Evolutionary conservation across 805 yeast genomes (phyloP).

Genomic region (Yarrowia sp.): DNA sequence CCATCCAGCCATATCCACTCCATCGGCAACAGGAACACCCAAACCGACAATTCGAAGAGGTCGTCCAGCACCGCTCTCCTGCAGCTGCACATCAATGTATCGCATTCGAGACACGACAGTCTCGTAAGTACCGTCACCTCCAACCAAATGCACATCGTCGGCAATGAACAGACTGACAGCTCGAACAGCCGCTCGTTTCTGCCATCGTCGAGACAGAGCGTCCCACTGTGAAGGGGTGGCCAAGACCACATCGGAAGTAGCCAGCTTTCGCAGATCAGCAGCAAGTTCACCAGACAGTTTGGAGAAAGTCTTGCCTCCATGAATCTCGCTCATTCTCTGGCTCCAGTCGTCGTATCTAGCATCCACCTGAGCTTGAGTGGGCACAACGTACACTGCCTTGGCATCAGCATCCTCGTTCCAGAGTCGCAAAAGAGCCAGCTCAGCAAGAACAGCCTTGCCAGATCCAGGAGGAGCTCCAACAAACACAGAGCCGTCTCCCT

Average conservation of each 20-base stretch:
- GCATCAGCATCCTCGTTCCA: conserved; percentile 66
- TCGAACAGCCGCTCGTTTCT: conserved; percentile 65
- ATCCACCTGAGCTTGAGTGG: conserved; percentile 58
- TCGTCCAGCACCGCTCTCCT: conserved; percentile 29
- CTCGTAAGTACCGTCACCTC: conserved; percentile 74
- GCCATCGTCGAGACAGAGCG: conserved; percentile 74
- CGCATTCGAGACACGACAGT: conserved; percentile 65
- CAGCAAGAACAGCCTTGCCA: conserved; percentile 72
- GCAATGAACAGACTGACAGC: conserved; percentile 64
- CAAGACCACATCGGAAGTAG: conserved; percentile 62
- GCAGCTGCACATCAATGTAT: conserved; percentile 63
- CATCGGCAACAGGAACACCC: conserved; percentile 67
- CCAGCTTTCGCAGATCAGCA: conserved; percentile 55
- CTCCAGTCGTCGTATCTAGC: conserved; percentile 52
- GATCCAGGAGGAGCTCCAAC: conserved; percentile 73
- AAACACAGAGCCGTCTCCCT: conserved; percentile 57
- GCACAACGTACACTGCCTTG: conserved; percentile 69
- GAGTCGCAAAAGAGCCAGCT: conserved; percentile 66
- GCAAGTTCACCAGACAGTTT: conserved; percentile 59
- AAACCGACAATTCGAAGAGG: conserved; percentile 64
- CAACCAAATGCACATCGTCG: conserved; percentile 71
- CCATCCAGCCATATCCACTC: conserved; percentile 83
- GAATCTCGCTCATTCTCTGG: conserved; percentile 44
- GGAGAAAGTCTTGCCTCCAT: conserved; percentile 57
- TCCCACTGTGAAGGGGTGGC: conserved; percentile 83